phyloP scores from a whole-genome alignment of 192 early-diverging fungal species.

The Hyaloraphidium curvatum region DNA sequence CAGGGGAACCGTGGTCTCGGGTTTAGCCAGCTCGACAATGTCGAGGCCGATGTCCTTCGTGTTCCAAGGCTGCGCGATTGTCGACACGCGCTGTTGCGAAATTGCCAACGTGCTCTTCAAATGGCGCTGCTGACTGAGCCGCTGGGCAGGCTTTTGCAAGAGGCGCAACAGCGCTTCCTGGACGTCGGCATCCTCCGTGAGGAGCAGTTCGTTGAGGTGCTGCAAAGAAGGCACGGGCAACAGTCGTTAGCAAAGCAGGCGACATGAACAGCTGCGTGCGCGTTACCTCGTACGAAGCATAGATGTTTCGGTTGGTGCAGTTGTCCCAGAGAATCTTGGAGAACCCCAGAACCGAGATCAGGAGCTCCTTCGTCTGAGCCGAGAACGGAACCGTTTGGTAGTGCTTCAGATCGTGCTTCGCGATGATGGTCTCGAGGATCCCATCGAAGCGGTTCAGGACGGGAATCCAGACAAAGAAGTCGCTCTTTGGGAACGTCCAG shows the following conservation, averaged over 20 bases:
- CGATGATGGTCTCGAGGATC: slow-evolving; percentile 36
- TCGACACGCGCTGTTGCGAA: slow-evolving; percentile 32
- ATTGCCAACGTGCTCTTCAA: slow-evolving; percentile 25
- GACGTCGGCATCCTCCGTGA: slow-evolving; percentile 59
- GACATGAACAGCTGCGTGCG: background rate
- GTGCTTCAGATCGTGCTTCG: slow-evolving; percentile 38
- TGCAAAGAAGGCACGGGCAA: background rate
- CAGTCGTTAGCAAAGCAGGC: background rate
- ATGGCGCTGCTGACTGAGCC: slow-evolving; percentile 60
- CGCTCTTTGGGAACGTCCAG: no score
- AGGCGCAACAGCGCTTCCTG: slow-evolving; percentile 58
- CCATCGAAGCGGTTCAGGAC: slow-evolving; percentile 86
- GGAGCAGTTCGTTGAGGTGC: slow-evolving; percentile 20
- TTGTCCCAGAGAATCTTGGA: slow-evolving; percentile 75
- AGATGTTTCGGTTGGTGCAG: slow-evolving; percentile 84
- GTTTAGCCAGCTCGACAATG: slow-evolving; percentile 11
- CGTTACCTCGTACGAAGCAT: slow-evolving; percentile 72
- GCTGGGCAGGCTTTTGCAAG: slow-evolving; percentile 70
- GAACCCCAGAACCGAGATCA: slow-evolving; percentile 48
- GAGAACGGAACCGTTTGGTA: slow-evolving; percentile 43
- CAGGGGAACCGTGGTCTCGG: no score
- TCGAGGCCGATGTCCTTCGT: slow-evolving; percentile 27
- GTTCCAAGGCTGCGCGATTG: slow-evolving; percentile 42
- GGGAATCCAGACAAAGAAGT: no score
- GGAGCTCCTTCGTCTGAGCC: slow-evolving; percentile 23